These are phyloP conservation scores for Dovyalis caffra DNA, from an alignment of 345 rosid species.

Conservation along the genomic window DNA sequence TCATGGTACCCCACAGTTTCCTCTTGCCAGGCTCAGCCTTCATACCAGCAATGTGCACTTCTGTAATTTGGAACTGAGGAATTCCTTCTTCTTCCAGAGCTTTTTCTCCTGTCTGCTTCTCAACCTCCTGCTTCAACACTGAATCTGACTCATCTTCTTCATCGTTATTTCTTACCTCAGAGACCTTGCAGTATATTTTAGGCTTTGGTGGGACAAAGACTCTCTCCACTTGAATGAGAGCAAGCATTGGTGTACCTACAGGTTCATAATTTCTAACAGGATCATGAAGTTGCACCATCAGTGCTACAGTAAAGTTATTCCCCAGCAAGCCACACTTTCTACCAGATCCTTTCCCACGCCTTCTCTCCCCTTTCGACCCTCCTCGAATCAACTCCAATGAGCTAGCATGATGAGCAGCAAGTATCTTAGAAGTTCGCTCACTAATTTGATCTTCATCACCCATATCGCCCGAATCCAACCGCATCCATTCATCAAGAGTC, in stretches of 20 bases:
- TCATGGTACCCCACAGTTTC: conserved; percentile 64
- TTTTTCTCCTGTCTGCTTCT: conserved; percentile 40
- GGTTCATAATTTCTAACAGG: conserved; percentile 81
- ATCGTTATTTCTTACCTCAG: conserved; percentile 44
- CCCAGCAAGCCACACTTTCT: conserved; percentile 84
- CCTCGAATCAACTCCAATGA: conserved; percentile 62
- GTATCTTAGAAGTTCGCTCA: conserved; percentile 74
- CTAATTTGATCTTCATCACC: conserved; percentile 75
- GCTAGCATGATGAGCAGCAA: conserved; percentile 89
- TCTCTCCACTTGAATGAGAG: conserved; percentile 94
- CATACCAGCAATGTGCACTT: conserved; percentile 82
- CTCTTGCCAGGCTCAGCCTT: conserved; percentile 63
- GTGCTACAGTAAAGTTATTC: conserved; percentile 84
- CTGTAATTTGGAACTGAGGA: conserved; percentile 65
- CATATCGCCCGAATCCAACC: conserved; percentile 80
- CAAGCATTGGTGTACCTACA: conserved; percentile 94
- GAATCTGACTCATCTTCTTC: conserved; percentile 47
- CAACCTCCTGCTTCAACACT: conserved; percentile 20
- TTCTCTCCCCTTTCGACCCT: conserved; percentile 68
- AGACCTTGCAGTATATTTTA: conserved; percentile 62
- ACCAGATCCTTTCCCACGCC: conserved; percentile 53
- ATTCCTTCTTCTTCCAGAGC: conserved; percentile 47
- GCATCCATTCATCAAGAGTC: conserved; percentile 95
- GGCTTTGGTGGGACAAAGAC: conserved; percentile 88
- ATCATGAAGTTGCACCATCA: conserved; percentile 89